Conservation (phyloP, 108 stramenopile species). For the Chaetoceros tenuissimus region DNA sequence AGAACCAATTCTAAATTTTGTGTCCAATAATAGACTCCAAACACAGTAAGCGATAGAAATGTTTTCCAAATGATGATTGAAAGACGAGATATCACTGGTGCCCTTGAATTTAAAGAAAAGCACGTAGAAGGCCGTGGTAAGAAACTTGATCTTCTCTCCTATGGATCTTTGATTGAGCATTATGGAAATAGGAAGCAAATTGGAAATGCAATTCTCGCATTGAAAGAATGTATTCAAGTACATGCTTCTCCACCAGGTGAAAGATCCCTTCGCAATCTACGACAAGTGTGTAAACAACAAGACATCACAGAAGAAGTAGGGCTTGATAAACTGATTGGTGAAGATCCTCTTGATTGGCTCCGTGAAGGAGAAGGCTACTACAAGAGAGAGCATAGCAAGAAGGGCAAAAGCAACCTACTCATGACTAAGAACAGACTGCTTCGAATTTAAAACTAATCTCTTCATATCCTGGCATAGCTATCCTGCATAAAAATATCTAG, state of each 20-base stretch:
- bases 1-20: not conserved
- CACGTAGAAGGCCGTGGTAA: constrained; percentile 50
- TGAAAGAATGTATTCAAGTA: constrained; percentile 66
- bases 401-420: constrained; percentile 16
- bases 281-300: constrained; percentile 40
- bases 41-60: constrained; percentile 67
- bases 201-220: constrained; percentile 63
- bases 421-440: not conserved
- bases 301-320: constrained; percentile 32
- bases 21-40: constrained; percentile 32
- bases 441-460: too few species aligned
- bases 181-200: constrained; percentile 50
- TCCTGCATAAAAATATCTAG: too few species aligned
- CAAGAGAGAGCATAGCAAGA: constrained; percentile 47
- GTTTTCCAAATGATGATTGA: constrained; percentile 73
- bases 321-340: constrained; percentile 49
- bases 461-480: too few species aligned
- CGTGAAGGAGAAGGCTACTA: constrained; percentile 46
- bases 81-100: constrained; percentile 52
- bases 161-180: constrained; percentile 70
- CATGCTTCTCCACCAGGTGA: constrained; percentile 70
- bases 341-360: constrained; percentile 71
- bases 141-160: constrained; percentile 56
- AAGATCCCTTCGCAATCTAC: constrained; percentile 34
- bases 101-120: constrained; percentile 55